These are phyloP conservation scores for Trichoderma sp. DNA, from an alignment of 2,329 filamentous ascomycete species.

Conservation along the genomic window DNA sequence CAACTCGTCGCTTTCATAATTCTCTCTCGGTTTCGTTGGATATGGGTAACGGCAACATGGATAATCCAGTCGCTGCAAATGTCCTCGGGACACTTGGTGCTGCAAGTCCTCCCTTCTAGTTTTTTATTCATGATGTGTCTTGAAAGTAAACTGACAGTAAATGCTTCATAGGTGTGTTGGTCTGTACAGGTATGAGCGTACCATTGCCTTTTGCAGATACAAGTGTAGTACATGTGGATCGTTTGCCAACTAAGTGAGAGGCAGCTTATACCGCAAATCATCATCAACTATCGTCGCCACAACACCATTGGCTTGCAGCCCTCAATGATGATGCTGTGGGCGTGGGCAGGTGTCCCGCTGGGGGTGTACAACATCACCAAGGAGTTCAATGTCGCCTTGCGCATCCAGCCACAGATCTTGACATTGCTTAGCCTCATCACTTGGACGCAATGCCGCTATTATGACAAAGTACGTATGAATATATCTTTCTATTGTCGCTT, in stretches of 20 bases:
- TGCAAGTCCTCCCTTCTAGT: conserved; percentile 39
- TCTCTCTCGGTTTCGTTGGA: neutral
- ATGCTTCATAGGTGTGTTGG: conserved; percentile 55
- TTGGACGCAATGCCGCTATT: conserved; percentile 49
- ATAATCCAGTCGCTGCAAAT: conserved; percentile 57
- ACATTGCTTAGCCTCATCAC: conserved; percentile 46
- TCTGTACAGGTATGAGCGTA: conserved; percentile 56
- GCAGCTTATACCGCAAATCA: conserved; percentile 68
- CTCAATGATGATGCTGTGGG: conserved; percentile 74
- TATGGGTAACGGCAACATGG: conserved; percentile 42
- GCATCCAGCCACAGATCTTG: conserved; percentile 47
- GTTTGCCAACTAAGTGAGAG: neutral
- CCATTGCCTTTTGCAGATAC: neutral
- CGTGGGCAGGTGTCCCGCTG: conserved; percentile 66
- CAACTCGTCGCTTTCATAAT: neutral
- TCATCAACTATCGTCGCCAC: conserved; percentile 67
- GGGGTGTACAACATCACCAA: conserved; percentile 53
- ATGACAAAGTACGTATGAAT: conserved; percentile 39
- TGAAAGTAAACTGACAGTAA: neutral
- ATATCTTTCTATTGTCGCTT: neutral
- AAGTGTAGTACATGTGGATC: neutral
- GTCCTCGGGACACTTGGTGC: conserved; percentile 61
- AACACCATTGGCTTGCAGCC: conserved; percentile 66
- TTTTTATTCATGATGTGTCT: neutral
- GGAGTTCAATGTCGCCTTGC: conserved; percentile 45